Evolutionary conservation across 495 filamentous ascomycete species (phyloP).

Genomic region (Talaromyces thailandensis): DNA sequence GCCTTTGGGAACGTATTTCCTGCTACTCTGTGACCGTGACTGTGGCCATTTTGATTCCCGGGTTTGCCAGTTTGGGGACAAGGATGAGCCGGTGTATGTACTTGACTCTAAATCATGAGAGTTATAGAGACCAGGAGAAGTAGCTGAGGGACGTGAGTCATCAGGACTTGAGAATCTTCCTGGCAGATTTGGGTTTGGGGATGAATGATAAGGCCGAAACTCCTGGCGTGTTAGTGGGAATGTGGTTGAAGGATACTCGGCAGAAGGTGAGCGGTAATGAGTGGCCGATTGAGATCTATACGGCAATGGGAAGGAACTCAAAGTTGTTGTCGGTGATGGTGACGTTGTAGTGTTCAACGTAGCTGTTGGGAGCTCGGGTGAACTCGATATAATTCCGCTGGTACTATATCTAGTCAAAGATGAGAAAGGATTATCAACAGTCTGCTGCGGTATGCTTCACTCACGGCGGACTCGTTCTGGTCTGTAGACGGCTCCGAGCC

Average conservation of each 20-base stretch:
- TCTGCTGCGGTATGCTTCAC: background rate
- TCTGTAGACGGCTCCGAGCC: background rate
- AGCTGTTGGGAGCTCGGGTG: background rate
- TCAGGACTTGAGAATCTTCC: background rate
- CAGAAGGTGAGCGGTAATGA: background rate
- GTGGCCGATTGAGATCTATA: constrained; percentile 5
- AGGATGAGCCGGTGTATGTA: background rate
- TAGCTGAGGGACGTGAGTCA: background rate
- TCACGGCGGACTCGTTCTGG: constrained; percentile 5
- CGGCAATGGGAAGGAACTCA: constrained; percentile 5
- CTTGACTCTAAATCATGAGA: background rate
- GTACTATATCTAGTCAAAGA: background rate
- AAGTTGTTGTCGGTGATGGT: background rate
- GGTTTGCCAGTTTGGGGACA: background rate
- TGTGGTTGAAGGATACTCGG: background rate
- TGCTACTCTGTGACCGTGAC: background rate
- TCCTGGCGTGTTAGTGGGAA: constrained; percentile 7
- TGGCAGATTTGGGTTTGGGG: constrained; percentile 2
- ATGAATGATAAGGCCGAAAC: background rate
- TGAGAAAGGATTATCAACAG: background rate
- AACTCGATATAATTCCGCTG: background rate
- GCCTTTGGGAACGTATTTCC: background rate
- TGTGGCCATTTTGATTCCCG: background rate
- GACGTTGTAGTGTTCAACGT: background rate
- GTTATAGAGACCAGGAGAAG: background rate